Base-by-base conservation (phyloP, 208 protist species). In the Naegleria lovaniensis region DNA sequence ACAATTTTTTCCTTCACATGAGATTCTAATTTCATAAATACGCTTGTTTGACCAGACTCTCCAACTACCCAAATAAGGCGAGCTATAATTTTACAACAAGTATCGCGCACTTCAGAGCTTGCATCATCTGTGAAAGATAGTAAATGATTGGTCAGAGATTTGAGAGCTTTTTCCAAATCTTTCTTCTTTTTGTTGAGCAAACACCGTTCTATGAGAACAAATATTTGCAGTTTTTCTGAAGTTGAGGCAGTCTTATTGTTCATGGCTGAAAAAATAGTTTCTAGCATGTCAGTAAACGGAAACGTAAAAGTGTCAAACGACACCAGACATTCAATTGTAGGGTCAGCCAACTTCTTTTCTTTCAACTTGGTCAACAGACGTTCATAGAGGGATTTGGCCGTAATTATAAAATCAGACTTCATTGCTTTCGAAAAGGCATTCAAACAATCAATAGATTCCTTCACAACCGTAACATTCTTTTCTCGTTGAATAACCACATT, bases 331-430 rank as follows among this genome's bases (percentile, higher is more conserved):
- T 79, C 67, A 36, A 79, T 29, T 36, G 38, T 58, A 25, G 48
- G 25, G 76, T 86, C 88, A 16, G 40, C 33, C 0, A 59, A 13
- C 13, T 90, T 90, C 19, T 90, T 90, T n/a, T 90, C 88, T 38
- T 90, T 90, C 9, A 90, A 33, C 29, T 76, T 58, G n/a, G 11
- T n/a, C 6, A 90, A 13, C 36, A 90, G 22, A 11, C 7, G 0
- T 43, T n/a, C 29, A 13, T 43, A 38, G 7, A 90, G 25, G 9
- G 5, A 7, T 38, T n/a, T 36, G 11, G 51, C 13, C 22, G 67
- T 36, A 0, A 19, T 38, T 90, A 9, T 83, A 19, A 90, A 90
- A 52, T 76, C 43, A 39, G n/a, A 76, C 22, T 58, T 85, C 25
- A 90, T n/a, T 2, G 13, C 29, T 33, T 38, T 48, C 2, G n/a